Evolutionary conservation across 2,329 filamentous ascomycete species (phyloP).

Genomic region (Hymenoscyphus linearis): DNA sequence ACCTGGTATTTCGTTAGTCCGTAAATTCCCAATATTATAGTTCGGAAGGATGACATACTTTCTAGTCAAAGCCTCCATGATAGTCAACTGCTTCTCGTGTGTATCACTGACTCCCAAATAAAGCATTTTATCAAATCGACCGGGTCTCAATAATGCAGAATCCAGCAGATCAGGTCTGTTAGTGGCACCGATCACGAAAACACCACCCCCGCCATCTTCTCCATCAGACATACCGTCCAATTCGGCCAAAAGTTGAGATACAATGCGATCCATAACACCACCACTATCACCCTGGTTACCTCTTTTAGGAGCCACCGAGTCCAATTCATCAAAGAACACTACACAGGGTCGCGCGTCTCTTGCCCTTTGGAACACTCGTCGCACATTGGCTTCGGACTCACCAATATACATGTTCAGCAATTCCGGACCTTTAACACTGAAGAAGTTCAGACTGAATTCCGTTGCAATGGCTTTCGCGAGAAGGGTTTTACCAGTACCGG

Average conservation of each 20-base stretch:
- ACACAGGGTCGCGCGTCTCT: constrained; percentile 82
- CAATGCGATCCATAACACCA: constrained; percentile 97
- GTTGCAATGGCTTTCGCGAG: constrained; percentile 90
- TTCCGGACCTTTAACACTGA: constrained; percentile 88
- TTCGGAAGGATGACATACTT: constrained; percentile 65
- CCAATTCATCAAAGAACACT: constrained; percentile 90
- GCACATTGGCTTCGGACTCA: constrained; percentile 87
- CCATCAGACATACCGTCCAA: constrained; percentile 96
- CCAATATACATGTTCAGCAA: constrained; percentile 95
- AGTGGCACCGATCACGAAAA: constrained; percentile 95
- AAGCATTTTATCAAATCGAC: constrained; percentile 96
- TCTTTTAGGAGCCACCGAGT: constrained; percentile 91
- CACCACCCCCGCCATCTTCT: constrained; percentile 72
- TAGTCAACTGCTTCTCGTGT: constrained; percentile 91
- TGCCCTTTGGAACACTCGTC: constrained; percentile 81
- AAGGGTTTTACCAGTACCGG: constrained; percentile 88
- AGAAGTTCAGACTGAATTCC: constrained; percentile 91
- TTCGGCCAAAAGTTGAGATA: constrained; percentile 89
- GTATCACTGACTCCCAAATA: constrained; percentile 96
- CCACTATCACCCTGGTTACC: constrained; percentile 97
- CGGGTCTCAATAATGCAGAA: constrained; percentile 80
- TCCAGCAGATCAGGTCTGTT: constrained; percentile 92
- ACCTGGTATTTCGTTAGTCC: constrained; percentile 47
- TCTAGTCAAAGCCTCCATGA: constrained; percentile 86
- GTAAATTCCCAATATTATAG: background rate